These are phyloP conservation scores for Cetraspora pellucida DNA, from an alignment of 192 early-diverging fungal species.

Conservation along the genomic window DNA sequence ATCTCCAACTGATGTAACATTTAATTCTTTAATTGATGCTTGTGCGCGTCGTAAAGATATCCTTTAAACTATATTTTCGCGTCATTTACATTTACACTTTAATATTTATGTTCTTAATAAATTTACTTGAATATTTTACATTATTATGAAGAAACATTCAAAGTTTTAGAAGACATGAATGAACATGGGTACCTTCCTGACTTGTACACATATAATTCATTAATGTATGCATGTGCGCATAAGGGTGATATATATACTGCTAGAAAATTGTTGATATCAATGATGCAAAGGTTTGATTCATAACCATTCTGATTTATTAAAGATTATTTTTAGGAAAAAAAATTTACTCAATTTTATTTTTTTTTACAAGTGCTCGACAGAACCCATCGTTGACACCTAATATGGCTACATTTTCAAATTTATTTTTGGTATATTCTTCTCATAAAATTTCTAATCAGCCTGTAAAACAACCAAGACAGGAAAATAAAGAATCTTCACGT, in stretches of 20 bases:
- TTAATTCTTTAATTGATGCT: slow-evolving; percentile 86
- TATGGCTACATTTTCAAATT: slow-evolving; percentile 63
- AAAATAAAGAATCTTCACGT: background rate
- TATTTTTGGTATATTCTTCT: slow-evolving; percentile 70
- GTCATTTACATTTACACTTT: background rate
- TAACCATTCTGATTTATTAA: background rate
- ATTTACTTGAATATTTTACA: slow-evolving; percentile 8
- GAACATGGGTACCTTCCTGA: slow-evolving; percentile 83
- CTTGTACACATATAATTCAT: slow-evolving; percentile 76
- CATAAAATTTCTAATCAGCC: slow-evolving; percentile 48
- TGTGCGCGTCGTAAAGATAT: slow-evolving; percentile 70
- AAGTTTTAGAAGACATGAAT: slow-evolving; percentile 81
- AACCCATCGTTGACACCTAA: slow-evolving; percentile 55
- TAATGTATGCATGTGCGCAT: slow-evolving; percentile 74
- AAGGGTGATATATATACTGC: slow-evolving; percentile 75
- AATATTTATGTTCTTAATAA: background rate
- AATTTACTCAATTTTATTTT: background rate
- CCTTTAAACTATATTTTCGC: background rate
- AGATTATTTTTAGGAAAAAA: background rate
- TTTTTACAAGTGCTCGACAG: slow-evolving; percentile 20
- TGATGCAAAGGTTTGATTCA: slow-evolving; percentile 52
- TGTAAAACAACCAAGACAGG: background rate
- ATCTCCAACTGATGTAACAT: slow-evolving; percentile 80
- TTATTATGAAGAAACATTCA: slow-evolving; percentile 85
- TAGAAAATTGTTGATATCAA: slow-evolving; percentile 61